phyloP scores from a whole-genome alignment of 306 rosid genomes.

The Dryas drummondii region DNA sequence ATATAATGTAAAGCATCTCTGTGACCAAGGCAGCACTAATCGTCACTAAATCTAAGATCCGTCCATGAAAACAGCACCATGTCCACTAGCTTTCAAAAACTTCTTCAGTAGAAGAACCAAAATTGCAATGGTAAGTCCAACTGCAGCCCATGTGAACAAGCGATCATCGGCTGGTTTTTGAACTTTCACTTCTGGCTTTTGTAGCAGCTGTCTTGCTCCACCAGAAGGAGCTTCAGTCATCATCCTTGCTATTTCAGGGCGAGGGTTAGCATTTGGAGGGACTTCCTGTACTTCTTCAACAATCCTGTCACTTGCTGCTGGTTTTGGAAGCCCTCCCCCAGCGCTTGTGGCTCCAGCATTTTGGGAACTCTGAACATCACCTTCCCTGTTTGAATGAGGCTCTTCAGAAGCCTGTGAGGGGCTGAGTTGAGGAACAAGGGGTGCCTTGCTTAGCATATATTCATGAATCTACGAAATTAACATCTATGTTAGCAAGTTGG shows the following conservation, averaged over 20 bases:
- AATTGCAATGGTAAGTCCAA: conserved; percentile 89
- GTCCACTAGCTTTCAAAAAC: conserved; percentile 68
- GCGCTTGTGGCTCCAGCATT: conserved; percentile 38
- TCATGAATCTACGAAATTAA: conserved; percentile 66
- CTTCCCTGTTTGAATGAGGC: conserved; percentile 37
- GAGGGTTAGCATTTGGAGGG: conserved; percentile 32
- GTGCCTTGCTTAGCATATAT: conserved; percentile 76
- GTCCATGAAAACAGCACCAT: conserved; percentile 73
- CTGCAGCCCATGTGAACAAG: conserved; percentile 84
- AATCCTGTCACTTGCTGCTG: conserved; percentile 42
- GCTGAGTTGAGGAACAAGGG: conserved; percentile 56
- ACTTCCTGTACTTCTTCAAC: conserved; percentile 54
- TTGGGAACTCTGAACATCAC: conserved; percentile 34
- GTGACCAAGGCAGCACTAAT: conserved; percentile 16
- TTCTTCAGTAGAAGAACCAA: conserved; percentile 79
- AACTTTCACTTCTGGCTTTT: conserved; percentile 45
- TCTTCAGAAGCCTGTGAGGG: conserved; percentile 49
- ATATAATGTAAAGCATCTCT: conserved; percentile 4
- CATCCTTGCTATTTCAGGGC: conserved; percentile 33
- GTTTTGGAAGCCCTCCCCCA: conserved; percentile 39
- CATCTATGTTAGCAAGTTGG: not conserved
- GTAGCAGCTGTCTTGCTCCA: conserved; percentile 42
- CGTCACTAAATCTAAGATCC: conserved; percentile 52
- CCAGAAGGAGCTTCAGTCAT: conserved; percentile 40
- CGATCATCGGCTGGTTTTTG: conserved; percentile 68